Evolutionary conservation across 2,329 filamentous ascomycete species (phyloP).

Genomic region (Aureobasidium namibiae): DNA sequence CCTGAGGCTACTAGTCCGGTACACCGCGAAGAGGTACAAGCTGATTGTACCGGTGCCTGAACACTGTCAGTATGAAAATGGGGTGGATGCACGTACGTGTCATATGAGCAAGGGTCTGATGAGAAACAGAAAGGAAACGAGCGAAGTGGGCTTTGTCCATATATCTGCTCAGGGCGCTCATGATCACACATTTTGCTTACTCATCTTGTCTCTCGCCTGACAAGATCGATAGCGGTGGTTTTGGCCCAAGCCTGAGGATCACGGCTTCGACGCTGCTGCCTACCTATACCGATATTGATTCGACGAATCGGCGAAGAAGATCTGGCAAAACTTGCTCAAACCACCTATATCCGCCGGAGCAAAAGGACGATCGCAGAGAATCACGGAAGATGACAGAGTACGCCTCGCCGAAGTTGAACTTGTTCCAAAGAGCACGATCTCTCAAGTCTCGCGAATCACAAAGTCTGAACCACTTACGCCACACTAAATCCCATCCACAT

Average conservation of each 20-base stretch:
- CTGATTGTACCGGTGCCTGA: background rate
- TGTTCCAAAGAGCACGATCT: background rate
- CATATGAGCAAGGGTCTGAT: background rate
- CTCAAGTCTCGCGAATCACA: background rate
- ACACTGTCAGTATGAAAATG: background rate
- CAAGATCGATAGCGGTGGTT: background rate
- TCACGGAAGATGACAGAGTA: background rate
- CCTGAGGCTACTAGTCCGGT: background rate
- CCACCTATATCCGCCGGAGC: too few relatives aligned
- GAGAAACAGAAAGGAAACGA: background rate
- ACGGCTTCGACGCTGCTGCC: background rate
- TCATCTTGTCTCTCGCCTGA: background rate
- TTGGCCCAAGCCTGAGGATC: background rate
- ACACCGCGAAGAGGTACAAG: constrained; percentile 5
- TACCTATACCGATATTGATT: background rate
- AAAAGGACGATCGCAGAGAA: background rate
- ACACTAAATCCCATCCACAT: background rate
- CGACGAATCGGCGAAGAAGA: background rate
- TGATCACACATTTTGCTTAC: background rate
- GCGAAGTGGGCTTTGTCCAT: background rate
- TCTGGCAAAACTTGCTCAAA: background rate
- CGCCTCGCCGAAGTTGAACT: background rate
- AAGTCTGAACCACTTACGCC: too few relatives aligned
- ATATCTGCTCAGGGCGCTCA: background rate
- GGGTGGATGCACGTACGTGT: background rate